Conservation (phyloP, 345 rosid species). For the Passiflora organensis region DNA sequence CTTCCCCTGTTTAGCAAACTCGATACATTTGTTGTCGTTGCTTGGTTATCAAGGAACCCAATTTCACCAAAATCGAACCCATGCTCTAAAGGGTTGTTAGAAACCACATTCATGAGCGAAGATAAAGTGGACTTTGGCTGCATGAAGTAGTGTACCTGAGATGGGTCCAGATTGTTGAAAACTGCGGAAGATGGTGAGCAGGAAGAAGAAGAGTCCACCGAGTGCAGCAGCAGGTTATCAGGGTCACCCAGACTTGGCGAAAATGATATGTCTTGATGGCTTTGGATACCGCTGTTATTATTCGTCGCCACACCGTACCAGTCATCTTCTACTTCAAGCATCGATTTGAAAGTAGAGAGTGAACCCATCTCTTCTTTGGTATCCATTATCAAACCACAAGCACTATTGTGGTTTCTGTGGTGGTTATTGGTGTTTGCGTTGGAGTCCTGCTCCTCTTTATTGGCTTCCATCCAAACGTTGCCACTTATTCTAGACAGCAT, state of each 20-base stretch:
- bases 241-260: conserved; percentile 42
- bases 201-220: conserved; percentile 51
- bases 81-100: conserved; percentile 42
- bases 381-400: conserved; percentile 14
- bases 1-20: conserved; percentile 27
- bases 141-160: conserved; percentile 51
- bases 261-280: conserved; percentile 30
- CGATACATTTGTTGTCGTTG: conserved; percentile 24
- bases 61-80: conserved; percentile 48
- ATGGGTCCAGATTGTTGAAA: conserved; percentile 55
- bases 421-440: conserved; percentile 18
- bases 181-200: conserved; percentile 53
- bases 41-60: conserved; percentile 49
- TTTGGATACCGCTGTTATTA: conserved; percentile 14
- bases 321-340: conserved; percentile 53
- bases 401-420: conserved; percentile 3
- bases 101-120: conserved; percentile 40
- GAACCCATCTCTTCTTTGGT: conserved; percentile 41
- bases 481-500: conserved; percentile 40
- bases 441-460: conserved; percentile 32
- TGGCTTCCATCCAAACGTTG: conserved; percentile 36
- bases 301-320: conserved; percentile 29
- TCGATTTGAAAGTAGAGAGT: conserved; percentile 41
- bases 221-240: conserved; percentile 36
- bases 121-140: conserved; percentile 35